Conservation (phyloP, 2,329 filamentous ascomycete species). For the Allantophomopsis lycopodina region DNA sequence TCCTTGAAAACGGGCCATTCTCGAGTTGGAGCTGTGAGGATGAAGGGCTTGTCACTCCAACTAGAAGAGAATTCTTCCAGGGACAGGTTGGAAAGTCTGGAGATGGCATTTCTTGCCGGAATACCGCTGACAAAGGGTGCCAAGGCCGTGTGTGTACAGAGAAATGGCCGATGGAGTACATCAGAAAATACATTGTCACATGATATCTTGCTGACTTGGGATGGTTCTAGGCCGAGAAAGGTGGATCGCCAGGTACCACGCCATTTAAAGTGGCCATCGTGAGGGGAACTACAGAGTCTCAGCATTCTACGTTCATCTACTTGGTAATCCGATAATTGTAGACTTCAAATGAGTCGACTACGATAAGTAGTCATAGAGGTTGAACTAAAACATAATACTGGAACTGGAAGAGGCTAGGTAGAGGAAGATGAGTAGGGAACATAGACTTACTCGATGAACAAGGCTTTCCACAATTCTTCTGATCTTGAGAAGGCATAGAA, state of each 20-base stretch:
- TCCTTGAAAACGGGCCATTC: constrained; percentile 63
- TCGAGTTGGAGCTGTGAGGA: constrained; percentile 70
- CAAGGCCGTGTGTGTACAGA: constrained; percentile 67
- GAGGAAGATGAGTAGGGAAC: neutral
- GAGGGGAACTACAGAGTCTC: neutral
- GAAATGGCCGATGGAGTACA: constrained; percentile 77
- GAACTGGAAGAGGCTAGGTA: too few relatives aligned
- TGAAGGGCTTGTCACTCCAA: constrained; percentile 76
- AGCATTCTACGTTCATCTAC: too few relatives aligned
- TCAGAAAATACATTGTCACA: constrained; percentile 82
- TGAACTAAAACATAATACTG: too few relatives aligned
- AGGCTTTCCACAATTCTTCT: constrained; percentile 79
- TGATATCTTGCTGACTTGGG: constrained; percentile 42
- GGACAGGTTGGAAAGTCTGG: constrained; percentile 52
- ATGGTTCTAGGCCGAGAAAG: constrained; percentile 41
- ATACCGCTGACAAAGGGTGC: constrained; percentile 56
- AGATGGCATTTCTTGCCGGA: constrained; percentile 59
- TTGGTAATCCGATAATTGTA: too few relatives aligned
- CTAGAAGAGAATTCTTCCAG: constrained; percentile 58
- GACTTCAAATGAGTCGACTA: too few relatives aligned
- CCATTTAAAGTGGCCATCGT: constrained; percentile 36
- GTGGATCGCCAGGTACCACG: constrained; percentile 76
- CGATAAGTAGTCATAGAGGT: too few relatives aligned
- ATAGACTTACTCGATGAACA: constrained; percentile 71
- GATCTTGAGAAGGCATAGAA: constrained; percentile 72